Evolutionary conservation across 164 flowering plant species (phyloP), one percentile per base, ranked within the genome.

Genomic region (Tinospora cordifolia): DNA sequence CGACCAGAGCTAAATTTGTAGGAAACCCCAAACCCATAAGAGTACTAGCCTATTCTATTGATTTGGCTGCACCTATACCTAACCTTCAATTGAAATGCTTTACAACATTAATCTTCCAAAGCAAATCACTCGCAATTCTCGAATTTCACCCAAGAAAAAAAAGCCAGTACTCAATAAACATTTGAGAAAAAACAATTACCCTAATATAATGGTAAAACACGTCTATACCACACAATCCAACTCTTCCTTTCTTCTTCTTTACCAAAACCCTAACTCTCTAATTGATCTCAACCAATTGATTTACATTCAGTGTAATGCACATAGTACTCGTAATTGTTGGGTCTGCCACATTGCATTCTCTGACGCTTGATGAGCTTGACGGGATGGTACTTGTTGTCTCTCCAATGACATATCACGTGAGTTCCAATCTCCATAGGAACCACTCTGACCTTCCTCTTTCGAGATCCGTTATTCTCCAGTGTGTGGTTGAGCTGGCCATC

Each of bases 261-360:
- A 11, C 40, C 12, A 25, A 68, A 70, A 70, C 66, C 66, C 72
- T 60, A 73, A 70, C 10, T 30, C 3, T 3, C 58, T 0, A 51
- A 51, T 30, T 10, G 60, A n/a, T 54, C 10, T 9, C 6, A 54
- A 54, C 21, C 21, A 54, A 54, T 54, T 54, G 12, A 63, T 88
- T 76, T 76, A 94, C 98, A 94, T 78, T 94, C 98, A 7, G 95
- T 91, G 74, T 94, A 94, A 75, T 94, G 98, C 46, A 94, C 98
- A 69, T 94, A 94, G 74, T 91, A 94, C 83, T 94, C 98, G 79
- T 88, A 94, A 30, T 89, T 92, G 69, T 77, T 86, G 30, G 79
- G 71, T 0, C 81, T 87, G 41, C 63, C 82, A 46, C 12, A 54
- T 1, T 60, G 73, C 66, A 84, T 15, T 63, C 79, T 87, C 30